Conservation (phyloP, 305 asterid species). For the Rubia occidens region DNA sequence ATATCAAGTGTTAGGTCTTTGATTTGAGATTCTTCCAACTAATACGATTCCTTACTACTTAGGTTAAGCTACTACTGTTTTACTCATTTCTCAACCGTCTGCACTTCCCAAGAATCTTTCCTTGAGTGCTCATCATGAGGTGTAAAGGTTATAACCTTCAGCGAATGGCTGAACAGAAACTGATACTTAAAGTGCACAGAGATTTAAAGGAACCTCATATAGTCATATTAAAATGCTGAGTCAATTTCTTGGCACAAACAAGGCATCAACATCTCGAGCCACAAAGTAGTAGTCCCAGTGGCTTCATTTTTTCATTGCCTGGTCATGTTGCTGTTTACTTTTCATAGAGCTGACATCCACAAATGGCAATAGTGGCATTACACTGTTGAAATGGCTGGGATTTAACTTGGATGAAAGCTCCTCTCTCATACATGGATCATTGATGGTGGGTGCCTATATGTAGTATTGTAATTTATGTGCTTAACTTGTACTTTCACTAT, state of each 20-base stretch:
- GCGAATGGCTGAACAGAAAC: background rate
- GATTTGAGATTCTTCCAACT: slow-evolving; percentile 2
- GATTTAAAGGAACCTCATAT: background rate
- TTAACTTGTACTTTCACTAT: background rate
- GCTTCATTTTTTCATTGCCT: slow-evolving; percentile 6
- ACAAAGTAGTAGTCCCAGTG: slow-evolving; percentile 4
- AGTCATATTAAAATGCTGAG: background rate
- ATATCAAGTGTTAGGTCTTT: slow-evolving; percentile 2
- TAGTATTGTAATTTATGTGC: background rate
- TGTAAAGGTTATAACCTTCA: slow-evolving; percentile 2
- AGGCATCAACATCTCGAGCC: slow-evolving; percentile 6
- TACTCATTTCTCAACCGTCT: background rate
- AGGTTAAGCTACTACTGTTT: background rate
- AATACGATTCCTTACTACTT: background rate
- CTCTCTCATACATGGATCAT: background rate
- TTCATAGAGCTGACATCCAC: background rate
- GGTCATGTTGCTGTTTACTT: background rate
- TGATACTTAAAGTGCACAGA: slow-evolving; percentile 6
- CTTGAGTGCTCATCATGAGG: slow-evolving; percentile 1
- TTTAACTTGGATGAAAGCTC: background rate
- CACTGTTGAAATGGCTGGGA: background rate
- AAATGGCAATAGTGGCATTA: slow-evolving; percentile 7
- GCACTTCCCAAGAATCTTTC: slow-evolving; percentile 2
- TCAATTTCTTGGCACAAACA: slow-evolving; percentile 3
- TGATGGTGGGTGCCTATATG: background rate